phyloP scores from a whole-genome alignment of 129 eudicot species.

The Dittrichia graveolens region DNA sequence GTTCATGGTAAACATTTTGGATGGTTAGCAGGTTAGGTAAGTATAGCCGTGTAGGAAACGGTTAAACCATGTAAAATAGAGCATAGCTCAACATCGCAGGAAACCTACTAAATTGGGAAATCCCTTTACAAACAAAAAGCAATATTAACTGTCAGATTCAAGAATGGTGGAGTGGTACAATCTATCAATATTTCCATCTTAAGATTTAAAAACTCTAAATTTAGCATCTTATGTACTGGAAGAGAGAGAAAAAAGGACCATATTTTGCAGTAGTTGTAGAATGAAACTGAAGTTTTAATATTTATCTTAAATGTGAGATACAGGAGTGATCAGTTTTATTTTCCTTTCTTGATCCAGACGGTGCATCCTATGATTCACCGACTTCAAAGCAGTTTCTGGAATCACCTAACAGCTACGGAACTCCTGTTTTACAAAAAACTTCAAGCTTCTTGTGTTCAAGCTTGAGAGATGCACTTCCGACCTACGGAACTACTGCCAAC shows the following conservation, averaged over 20 bases:
- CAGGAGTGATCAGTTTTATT: slow-evolving; percentile 4
- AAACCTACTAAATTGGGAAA: too few relatives aligned
- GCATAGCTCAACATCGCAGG: too few relatives aligned
- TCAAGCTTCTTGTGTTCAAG: slow-evolving; percentile 34
- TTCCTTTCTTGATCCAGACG: slow-evolving; percentile 21
- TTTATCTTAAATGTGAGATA: neutral
- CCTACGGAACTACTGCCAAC: slow-evolving; percentile 14
- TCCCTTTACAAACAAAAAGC: too few relatives aligned
- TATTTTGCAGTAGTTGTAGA: neutral
- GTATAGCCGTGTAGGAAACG: too few relatives aligned
- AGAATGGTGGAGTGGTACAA: too few relatives aligned
- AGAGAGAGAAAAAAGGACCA: neutral
- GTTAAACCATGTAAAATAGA: too few relatives aligned
- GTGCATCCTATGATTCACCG: slow-evolving; percentile 23
- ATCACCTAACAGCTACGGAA: slow-evolving; percentile 27
- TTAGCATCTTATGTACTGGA: neutral
- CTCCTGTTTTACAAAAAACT: slow-evolving; percentile 11
- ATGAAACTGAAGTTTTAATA: neutral
- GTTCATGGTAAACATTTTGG: too few relatives aligned
- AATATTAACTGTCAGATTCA: too few relatives aligned
- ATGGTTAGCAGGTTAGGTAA: too few relatives aligned
- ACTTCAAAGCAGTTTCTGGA: slow-evolving; percentile 20
- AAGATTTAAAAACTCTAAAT: neutral
- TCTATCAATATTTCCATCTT: too few relatives aligned
- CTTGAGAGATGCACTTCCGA: slow-evolving; percentile 24